These are phyloP conservation scores for Stylosanthes scabra DNA, from an alignment of 331 rosid species.

Conservation along the genomic window DNA sequence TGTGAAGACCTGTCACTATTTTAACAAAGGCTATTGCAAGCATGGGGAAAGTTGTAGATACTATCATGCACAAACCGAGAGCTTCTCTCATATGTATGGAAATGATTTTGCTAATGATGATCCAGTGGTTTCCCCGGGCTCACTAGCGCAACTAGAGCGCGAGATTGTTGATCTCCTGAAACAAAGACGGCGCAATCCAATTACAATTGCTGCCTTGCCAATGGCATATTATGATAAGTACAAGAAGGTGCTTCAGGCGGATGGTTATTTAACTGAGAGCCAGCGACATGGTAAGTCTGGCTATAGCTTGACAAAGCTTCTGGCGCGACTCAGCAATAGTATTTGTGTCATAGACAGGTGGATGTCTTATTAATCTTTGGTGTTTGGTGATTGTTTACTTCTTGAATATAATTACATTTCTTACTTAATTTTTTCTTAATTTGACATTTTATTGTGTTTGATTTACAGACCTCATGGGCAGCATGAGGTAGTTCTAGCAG, in stretches of 20 bases:
- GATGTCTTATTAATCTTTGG: background rate
- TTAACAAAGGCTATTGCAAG: slow-evolving; percentile 78
- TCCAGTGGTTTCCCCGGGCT: slow-evolving; percentile 52
- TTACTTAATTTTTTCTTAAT: too few species aligned
- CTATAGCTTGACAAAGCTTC: slow-evolving; percentile 87
- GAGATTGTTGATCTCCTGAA: slow-evolving; percentile 79
- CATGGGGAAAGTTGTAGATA: slow-evolving; percentile 83
- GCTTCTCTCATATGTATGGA: slow-evolving; percentile 52
- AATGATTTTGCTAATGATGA: slow-evolving; percentile 53
- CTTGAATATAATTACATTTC: too few species aligned
- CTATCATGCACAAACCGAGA: slow-evolving; percentile 65
- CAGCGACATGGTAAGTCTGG: slow-evolving; percentile 95
- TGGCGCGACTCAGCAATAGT: slow-evolving; percentile 61
- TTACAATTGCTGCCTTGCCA: slow-evolving; percentile 92
- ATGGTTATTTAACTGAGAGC: slow-evolving; percentile 92
- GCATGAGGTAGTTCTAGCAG: slow-evolving; percentile 80
- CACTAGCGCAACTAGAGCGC: slow-evolving; percentile 71
- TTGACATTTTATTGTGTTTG: slow-evolving; percentile 34
- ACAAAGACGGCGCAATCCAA: slow-evolving; percentile 62
- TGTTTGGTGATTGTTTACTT: background rate
- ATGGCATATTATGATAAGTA: slow-evolving; percentile 71
- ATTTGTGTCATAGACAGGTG: slow-evolving; percentile 79
- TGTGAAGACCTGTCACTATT: slow-evolving; percentile 68
- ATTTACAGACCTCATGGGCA: slow-evolving; percentile 92
- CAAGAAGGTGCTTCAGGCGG: slow-evolving; percentile 78